phyloP scores from a whole-genome alignment of 2,329 filamentous ascomycete species.

The Ophiostoma populinum region DNA sequence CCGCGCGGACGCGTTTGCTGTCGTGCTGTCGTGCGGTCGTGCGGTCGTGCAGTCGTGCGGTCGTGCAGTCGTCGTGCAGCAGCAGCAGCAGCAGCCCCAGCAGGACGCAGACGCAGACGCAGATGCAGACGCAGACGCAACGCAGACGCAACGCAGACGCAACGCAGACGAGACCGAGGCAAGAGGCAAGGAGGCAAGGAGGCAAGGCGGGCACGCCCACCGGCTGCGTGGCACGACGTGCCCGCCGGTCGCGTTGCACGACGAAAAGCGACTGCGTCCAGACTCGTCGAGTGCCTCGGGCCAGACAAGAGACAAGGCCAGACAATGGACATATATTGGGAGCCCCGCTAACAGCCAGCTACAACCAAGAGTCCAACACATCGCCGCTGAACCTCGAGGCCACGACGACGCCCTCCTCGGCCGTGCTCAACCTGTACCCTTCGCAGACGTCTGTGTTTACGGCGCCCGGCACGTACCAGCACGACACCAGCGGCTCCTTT shows the following conservation, averaged over 20 bases:
- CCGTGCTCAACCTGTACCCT: conserved; percentile 34
- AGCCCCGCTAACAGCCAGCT: conserved; percentile 22
- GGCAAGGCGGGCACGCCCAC: conserved; percentile 21
- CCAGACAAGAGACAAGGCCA: neutral
- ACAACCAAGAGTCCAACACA: conserved; percentile 34
- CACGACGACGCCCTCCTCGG: conserved; percentile 30
- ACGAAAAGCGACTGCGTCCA: conserved; percentile 13
- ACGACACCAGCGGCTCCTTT: conserved; percentile 30
- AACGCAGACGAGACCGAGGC: too few species aligned
- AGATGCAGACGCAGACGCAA: too few species aligned
- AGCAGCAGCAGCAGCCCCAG: too few species aligned
- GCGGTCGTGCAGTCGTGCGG: too few species aligned
- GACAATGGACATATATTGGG: conserved; percentile 12
- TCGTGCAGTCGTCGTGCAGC: too few species aligned
- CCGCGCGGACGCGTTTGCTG: too few species aligned
- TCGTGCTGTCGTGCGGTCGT: too few species aligned
- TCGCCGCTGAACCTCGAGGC: conserved; percentile 37
- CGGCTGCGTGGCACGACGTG: conserved; percentile 24
- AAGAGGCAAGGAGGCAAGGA: too few species aligned
- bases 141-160: too few species aligned
- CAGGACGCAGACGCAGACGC: too few species aligned
- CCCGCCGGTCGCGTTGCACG: conserved; percentile 30
- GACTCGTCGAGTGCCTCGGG: too few species aligned
- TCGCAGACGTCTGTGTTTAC: conserved; percentile 26
- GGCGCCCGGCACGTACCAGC: conserved; percentile 28